A percentile compares a stretch with the other conserved stretches of the same genome.
Evolutionary conservation across 2,329 filamentous ascomycete species (phyloP).

Genomic region (Phaeosphaeriaceae sp.): DNA sequence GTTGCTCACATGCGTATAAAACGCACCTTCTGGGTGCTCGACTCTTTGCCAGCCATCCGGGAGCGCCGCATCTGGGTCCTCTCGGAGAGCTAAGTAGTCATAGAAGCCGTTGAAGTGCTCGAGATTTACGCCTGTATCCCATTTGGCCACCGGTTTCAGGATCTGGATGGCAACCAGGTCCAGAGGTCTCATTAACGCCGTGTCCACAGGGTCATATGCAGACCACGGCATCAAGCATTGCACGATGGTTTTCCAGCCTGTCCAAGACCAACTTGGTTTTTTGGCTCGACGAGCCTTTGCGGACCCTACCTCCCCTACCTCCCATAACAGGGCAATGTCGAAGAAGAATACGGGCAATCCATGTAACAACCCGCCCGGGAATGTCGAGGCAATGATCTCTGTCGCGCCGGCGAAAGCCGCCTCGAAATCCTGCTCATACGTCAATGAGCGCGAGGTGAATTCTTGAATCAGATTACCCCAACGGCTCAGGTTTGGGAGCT

Average conservation of each 20-base stretch:
- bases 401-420: conserved; percentile 14
- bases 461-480: not conserved
- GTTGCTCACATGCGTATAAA: not conserved
- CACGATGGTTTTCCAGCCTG: too few relatives aligned
- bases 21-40: not conserved
- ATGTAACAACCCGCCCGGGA: conserved; percentile 13
- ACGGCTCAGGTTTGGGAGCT: too few relatives aligned
- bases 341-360: conserved; percentile 22
- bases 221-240: too few relatives aligned
- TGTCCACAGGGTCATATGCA: too few relatives aligned
- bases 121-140: not conserved
- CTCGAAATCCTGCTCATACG: not conserved
- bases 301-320: too few relatives aligned
- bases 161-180: too few relatives aligned
- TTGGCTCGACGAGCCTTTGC: not conserved
- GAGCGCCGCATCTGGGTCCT: not conserved
- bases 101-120: not conserved
- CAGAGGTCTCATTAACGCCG: too few relatives aligned
- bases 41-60: not conserved
- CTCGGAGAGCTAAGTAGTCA: not conserved
- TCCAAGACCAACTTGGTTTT: too few relatives aligned
- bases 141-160: too few relatives aligned
- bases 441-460: conserved; percentile 7
- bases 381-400: conserved; percentile 4
- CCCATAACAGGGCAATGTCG: conserved; percentile 20